phyloP scores from a whole-genome alignment of 352 stramenopile species.

The Phytophthora multivora region DNA sequence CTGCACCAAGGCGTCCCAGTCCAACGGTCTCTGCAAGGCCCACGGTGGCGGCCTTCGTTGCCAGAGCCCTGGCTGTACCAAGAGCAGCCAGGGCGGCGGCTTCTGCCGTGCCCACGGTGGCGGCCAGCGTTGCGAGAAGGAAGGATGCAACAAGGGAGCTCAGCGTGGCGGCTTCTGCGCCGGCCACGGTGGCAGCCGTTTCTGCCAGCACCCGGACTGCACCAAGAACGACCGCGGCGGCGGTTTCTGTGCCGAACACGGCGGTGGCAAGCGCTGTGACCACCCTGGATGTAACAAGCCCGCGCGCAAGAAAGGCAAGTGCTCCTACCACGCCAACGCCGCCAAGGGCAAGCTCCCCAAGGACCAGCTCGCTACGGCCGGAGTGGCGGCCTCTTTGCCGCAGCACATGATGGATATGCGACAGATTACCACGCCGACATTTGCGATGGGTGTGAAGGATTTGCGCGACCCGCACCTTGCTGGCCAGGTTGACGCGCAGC shows the following conservation, averaged over 20 bases:
- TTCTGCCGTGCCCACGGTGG: conserved; percentile 86
- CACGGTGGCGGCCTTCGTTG: conserved; percentile 85
- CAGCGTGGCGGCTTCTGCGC: conserved; percentile 83
- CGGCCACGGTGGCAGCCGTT: conserved; percentile 78
- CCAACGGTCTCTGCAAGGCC: conserved; percentile 85
- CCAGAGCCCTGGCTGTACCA: conserved; percentile 74
- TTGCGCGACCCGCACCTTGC: conserved; percentile 34
- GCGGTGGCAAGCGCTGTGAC: conserved; percentile 84
- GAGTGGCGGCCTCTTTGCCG: conserved; percentile 29
- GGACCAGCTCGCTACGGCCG: conserved; percentile 37
- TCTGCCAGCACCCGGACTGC: conserved; percentile 87
- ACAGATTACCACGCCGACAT: conserved; percentile 74
- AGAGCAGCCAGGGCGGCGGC: conserved; percentile 82
- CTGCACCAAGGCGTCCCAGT: conserved; percentile 85
- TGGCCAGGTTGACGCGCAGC: conserved; percentile 44
- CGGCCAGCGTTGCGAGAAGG: conserved; percentile 82
- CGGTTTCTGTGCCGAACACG: conserved; percentile 86
- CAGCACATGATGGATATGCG: conserved; percentile 86
- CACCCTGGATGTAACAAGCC: conserved; percentile 80
- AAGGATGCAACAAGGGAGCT: conserved; percentile 85
- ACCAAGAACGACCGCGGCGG: conserved; percentile 89
- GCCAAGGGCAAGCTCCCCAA: conserved; percentile 72
- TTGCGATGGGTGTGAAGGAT: conserved; percentile 54
- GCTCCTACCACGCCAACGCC: conserved; percentile 83
- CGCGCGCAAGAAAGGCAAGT: conserved; percentile 87